phyloP scores from a whole-genome alignment of 345 rosid species.

The Microthlaspi erraticum region DNA sequence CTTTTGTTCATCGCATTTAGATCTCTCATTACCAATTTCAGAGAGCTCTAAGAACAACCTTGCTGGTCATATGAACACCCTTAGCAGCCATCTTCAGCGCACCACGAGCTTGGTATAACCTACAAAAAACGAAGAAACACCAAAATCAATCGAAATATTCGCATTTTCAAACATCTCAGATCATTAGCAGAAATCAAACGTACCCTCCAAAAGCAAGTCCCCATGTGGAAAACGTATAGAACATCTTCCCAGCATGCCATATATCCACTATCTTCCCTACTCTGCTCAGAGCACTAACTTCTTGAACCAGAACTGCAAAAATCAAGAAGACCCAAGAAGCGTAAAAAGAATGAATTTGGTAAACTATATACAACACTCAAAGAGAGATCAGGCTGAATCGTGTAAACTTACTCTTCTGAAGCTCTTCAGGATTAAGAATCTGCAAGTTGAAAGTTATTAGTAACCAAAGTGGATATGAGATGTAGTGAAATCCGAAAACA shows the following conservation, averaged over 20 bases:
- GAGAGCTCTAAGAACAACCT: slow-evolving; percentile 65
- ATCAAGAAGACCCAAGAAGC: slow-evolving; percentile 6
- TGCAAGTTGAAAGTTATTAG: slow-evolving; percentile 49
- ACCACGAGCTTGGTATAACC: slow-evolving; percentile 69
- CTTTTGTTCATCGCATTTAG: not conserved
- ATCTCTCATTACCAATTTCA: slow-evolving; percentile 43
- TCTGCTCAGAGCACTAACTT: slow-evolving; percentile 66
- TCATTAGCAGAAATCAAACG: slow-evolving; percentile 30
- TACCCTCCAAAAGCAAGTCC: slow-evolving; percentile 91
- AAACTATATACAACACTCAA: not conserved
- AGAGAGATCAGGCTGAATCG: not conserved
- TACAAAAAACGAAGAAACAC: slow-evolving; percentile 31
- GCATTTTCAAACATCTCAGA: not conserved
- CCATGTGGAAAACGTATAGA: slow-evolving; percentile 83
- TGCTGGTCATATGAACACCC: slow-evolving; percentile 74
- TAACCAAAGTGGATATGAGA: slow-evolving; percentile 9
- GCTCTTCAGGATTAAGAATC: slow-evolving; percentile 77
- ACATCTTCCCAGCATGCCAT: slow-evolving; percentile 90
- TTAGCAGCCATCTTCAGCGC: slow-evolving; percentile 69
- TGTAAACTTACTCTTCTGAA: slow-evolving; percentile 77
- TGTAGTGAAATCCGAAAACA: not conserved
- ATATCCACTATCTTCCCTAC: slow-evolving; percentile 69
- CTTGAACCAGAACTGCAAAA: slow-evolving; percentile 69
- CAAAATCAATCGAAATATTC: not conserved
- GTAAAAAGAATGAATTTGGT: not conserved